A percentile compares a stretch with the other conserved stretches of the same genome.
phyloP scores from a whole-genome alignment of 768 basidiomycete species.

The Termitomyces heimii region DNA sequence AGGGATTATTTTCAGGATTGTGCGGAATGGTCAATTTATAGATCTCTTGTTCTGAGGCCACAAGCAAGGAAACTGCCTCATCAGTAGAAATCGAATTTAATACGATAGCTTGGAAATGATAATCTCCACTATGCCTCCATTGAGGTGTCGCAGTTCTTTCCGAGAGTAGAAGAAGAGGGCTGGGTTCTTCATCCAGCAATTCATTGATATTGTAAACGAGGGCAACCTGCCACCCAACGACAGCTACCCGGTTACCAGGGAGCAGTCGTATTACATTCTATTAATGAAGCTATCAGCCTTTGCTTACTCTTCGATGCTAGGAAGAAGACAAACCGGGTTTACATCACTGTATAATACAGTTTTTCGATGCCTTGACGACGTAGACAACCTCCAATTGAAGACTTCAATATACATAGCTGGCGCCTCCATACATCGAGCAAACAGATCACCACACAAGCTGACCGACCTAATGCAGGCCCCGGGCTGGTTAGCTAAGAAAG shows the following conservation, averaged over 20 bases:
- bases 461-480: background rate
- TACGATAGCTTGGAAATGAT: background rate
- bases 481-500: background rate
- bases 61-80: background rate
- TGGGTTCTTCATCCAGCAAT: background rate
- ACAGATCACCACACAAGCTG: background rate
- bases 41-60: background rate
- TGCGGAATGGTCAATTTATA: background rate
- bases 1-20: background rate
- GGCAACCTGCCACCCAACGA: background rate
- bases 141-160: background rate
- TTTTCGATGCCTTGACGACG: background rate
- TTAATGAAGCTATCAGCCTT: background rate
- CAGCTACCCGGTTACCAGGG: background rate
- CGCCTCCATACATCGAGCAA: background rate
- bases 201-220: background rate
- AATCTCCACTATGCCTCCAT: background rate
- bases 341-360: background rate
- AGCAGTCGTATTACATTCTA: background rate
- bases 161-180: background rate
- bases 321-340: background rate
- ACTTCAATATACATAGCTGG: background rate
- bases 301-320: background rate
- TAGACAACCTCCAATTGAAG: background rate
- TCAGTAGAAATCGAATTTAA: background rate